These are phyloP conservation scores for Colletotrichum sp. DNA, from an alignment of 2,329 filamentous ascomycete genomes.

Conservation along the genomic window DNA sequence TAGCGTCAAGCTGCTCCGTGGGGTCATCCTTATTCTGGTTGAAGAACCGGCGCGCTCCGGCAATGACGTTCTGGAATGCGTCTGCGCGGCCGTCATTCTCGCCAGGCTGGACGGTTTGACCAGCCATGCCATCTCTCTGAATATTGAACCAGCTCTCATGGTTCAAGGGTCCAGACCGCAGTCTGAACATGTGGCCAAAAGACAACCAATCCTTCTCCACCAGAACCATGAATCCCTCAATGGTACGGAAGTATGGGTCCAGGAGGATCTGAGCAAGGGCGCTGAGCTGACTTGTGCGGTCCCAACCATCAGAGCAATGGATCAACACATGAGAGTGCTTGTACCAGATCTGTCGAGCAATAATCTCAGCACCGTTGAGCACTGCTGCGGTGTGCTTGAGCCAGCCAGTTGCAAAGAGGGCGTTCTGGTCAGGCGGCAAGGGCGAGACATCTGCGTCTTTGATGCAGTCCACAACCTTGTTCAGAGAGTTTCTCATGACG, in stretches of 20 bases:
- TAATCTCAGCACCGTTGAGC: constrained; percentile 82
- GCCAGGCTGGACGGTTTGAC: constrained; percentile 64
- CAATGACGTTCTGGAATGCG: constrained; percentile 83
- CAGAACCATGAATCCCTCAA: constrained; percentile 92
- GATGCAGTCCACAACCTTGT: constrained; percentile 85
- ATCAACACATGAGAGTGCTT: constrained; percentile 95
- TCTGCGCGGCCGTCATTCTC: constrained; percentile 69
- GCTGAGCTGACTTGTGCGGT: constrained; percentile 93
- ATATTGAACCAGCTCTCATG: constrained; percentile 94
- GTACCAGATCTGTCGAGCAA: constrained; percentile 86
- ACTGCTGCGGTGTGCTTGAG: constrained; percentile 86
- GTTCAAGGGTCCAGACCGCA: constrained; percentile 85
- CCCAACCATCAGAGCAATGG: constrained; percentile 98
- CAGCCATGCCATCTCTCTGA: constrained; percentile 79
- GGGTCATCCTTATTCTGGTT: constrained; percentile 71
- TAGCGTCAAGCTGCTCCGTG: constrained; percentile 61
- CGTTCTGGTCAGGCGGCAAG: constrained; percentile 80
- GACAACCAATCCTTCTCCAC: constrained; percentile 98
- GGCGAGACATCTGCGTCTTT: constrained; percentile 91
- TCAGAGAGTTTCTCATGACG: constrained; percentile 91
- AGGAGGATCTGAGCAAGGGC: constrained; percentile 91
- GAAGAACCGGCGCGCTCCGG: constrained; percentile 89
- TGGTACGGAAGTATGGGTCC: constrained; percentile 92
- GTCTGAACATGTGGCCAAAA: constrained; percentile 96
- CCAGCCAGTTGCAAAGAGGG: constrained; percentile 86